These are phyloP conservation scores for Eucalyptus cladocalyx DNA, from an alignment of 345 rosid species.

Conservation along the genomic window DNA sequence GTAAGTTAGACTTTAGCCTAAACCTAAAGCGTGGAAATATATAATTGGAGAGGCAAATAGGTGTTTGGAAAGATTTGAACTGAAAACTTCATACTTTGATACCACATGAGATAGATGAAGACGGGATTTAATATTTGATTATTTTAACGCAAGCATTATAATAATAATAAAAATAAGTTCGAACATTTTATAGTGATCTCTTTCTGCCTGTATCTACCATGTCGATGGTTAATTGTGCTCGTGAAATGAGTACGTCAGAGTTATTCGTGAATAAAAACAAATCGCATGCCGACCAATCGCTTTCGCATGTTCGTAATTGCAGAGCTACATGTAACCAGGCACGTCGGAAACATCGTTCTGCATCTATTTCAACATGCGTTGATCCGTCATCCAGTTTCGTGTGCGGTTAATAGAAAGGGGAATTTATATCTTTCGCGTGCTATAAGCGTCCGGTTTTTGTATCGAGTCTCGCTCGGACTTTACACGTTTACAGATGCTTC, in stretches of 20 bases:
- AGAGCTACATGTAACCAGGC: no score
- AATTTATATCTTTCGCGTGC: not conserved
- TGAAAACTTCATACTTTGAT: no score
- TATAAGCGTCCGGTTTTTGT: no score
- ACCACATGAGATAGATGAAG: rapidly evolving
- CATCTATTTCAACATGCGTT: not conserved
- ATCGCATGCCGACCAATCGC: not conserved
- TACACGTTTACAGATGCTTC: not conserved
- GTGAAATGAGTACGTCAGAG: not conserved
- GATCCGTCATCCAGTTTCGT: not conserved
- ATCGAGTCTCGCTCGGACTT: not conserved
- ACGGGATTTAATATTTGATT: no score
- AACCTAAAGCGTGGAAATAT: no score
- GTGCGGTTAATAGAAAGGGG: no score
- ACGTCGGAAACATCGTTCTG: not conserved
- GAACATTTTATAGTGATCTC: no score
- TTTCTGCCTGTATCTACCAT: not conserved
- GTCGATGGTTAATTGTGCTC: not conserved
- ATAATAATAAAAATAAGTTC: no score
- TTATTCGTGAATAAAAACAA: not conserved
- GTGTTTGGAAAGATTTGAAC: no score
- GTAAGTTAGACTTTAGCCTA: no score
- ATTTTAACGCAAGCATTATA: no score
- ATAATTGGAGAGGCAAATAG: no score
- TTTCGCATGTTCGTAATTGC: not conserved